Evolutionary conservation across 805 yeast species (phyloP), one percentile per base, ranked within the genome.

Genomic region (Wickerhamomyces xylosicus): DNA sequence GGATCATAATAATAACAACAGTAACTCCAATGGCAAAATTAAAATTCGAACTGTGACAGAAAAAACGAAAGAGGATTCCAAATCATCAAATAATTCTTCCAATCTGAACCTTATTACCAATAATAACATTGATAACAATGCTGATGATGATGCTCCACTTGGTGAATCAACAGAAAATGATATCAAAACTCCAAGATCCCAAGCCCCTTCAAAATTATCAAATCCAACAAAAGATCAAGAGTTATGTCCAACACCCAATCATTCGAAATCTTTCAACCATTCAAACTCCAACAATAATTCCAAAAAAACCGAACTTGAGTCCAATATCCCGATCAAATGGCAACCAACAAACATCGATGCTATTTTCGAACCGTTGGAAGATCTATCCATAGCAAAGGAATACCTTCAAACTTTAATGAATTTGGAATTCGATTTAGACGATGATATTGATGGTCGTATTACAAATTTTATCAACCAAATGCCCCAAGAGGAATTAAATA

Each of bases 401-500:
- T 51, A 46, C 20, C 38, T 54, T 1, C 7, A 35, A 1, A 53
- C 47, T n/a, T 34, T 54, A n/a, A 37, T 43, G 3, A 21, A 40
- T 3, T 19, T 54, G 6, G 47, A 49, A 4, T 54, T 52, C 41
- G 59, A 66, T 32, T 57, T 79, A 15, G 66, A 71, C 45, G 75
- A 79, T 44, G 94, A 83, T 52, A 54, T 64, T 32, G 85, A 79
- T 41, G 87, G 90, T 1, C 70, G 71, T 21, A 57, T 83, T 18
- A 73, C 84, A 0, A 64, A 65, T 37, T 82, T 82, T 49, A 74
- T 81, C 6, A 67, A 77, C 1, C 75, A 74, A 33, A 76, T 83
- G 74, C 89, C 90, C 0, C 75, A 71, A 22, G 72, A 71, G 19
- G 87, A 83, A 50, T 63, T 83, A 47, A 65, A 72, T 11, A 75